Percentiles rank a stretch among this genome's conserved stretches.
Conservation (phyloP, 208 protist species). For the Trypanosoma vivax region DNA sequence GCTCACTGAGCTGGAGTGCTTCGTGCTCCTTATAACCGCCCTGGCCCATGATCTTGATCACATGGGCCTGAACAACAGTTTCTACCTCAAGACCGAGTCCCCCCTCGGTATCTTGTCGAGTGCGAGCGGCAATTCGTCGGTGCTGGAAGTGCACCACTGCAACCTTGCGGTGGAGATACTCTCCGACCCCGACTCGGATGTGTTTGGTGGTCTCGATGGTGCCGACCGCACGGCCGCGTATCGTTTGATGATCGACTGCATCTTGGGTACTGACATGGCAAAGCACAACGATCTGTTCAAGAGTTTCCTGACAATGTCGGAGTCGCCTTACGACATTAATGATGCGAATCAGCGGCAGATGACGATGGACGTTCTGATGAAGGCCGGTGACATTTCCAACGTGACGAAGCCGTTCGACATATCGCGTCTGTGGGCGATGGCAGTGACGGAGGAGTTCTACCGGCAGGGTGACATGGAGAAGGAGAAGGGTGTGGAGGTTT, state of each 20-base stretch:
- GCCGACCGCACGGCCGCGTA: conserved; percentile 45
- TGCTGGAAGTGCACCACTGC: conserved; percentile 87
- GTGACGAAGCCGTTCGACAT: conserved; percentile 83
- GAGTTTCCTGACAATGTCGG: conserved; percentile 18
- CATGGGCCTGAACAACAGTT: conserved; percentile 90
- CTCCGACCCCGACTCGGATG: conserved; percentile 57
- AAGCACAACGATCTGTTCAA: conserved; percentile 50
- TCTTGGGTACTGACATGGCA: conserved; percentile 87
- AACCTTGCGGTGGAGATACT: conserved; percentile 84
- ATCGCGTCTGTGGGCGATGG: conserved; percentile 73
- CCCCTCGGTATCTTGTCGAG: conserved; percentile 78
- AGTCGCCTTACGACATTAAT: conserved; percentile 24
- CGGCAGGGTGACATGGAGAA: conserved; percentile 86
- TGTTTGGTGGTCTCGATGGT: conserved; percentile 54
- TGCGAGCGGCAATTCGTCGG: conserved; percentile 72
- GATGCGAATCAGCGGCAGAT: conserved; percentile 24
- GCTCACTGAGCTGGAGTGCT: conserved; percentile 73
- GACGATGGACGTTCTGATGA: conserved; percentile 75
- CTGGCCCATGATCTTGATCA: conserved; percentile 83
- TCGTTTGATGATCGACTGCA: conserved; percentile 68
- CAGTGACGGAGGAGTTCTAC: conserved; percentile 87
- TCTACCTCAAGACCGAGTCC: conserved; percentile 84
- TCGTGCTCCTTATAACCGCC: conserved; percentile 69
- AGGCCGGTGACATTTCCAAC: conserved; percentile 81
- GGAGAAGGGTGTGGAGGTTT: conserved; percentile 73